phyloP scores from a whole-genome alignment of 2,329 filamentous ascomycete genomes.

The Fusarium graminum region DNA sequence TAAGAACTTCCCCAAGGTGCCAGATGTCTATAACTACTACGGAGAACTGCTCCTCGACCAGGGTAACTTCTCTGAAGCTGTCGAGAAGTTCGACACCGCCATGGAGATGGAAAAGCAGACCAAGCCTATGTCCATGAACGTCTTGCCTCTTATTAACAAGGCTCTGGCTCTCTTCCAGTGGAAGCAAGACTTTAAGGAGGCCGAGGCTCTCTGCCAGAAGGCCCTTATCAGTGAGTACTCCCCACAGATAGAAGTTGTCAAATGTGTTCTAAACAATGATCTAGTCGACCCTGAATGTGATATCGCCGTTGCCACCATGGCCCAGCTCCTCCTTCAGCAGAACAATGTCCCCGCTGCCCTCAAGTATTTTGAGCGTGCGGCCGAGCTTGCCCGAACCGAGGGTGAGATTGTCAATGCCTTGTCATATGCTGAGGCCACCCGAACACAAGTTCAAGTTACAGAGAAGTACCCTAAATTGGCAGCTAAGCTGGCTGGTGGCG shows the following conservation, averaged over 20 bases:
- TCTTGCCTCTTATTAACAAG: constrained; percentile 98
- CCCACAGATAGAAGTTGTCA: constrained; percentile 12
- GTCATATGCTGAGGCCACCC: constrained; percentile 95
- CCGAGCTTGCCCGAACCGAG: constrained; percentile 93
- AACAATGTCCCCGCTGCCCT: constrained; percentile 96
- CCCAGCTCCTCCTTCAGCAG: constrained; percentile 95
- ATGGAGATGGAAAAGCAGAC: constrained; percentile 97
- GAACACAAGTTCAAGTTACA: constrained; percentile 93
- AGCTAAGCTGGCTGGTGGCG: constrained; percentile 68
- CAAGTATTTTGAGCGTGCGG: constrained; percentile 96
- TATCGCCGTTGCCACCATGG: constrained; percentile 98
- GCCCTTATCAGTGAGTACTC: constrained; percentile 87
- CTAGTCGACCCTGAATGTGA: constrained; percentile 97
- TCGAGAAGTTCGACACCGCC: constrained; percentile 98
- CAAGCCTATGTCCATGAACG: constrained; percentile 96
- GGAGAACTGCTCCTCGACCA: constrained; percentile 97
- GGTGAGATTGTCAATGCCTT: constrained; percentile 96
- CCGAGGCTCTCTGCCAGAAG: constrained; percentile 96
- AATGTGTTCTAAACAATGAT: constrained; percentile 52
- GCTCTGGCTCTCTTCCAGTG: constrained; percentile 96
- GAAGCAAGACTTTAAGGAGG: constrained; percentile 96
- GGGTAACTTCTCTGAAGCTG: constrained; percentile 93
- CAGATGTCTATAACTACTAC: constrained; percentile 99
- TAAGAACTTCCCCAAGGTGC: constrained; percentile 97
- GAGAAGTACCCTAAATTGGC: constrained; percentile 87